Evolutionary conservation across 441 rosid species (phyloP).

Genomic region (Jatropha podagrica): DNA sequence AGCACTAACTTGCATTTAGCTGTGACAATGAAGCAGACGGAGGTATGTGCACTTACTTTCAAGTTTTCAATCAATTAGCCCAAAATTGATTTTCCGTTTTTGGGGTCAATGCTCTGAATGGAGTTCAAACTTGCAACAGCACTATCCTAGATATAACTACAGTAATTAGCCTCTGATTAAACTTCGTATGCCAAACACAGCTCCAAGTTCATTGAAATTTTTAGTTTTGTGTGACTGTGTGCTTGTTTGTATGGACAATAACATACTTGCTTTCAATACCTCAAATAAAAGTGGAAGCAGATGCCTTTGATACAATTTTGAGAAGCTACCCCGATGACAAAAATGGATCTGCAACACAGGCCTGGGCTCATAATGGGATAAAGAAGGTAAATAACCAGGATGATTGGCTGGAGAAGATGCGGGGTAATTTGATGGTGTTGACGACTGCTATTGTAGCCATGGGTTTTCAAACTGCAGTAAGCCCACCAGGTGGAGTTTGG

Average conservation of each 20-base stretch:
- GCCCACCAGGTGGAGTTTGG: neutral
- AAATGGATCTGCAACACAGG: neutral
- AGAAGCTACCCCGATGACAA: neutral
- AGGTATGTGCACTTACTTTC: neutral
- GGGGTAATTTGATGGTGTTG: neutral
- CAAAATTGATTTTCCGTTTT: too few relatives aligned
- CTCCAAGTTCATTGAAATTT: too few relatives aligned
- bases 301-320: neutral
- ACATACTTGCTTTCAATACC: neutral
- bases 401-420: neutral
- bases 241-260: neutral
- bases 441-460: neutral
- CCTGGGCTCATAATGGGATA: neutral
- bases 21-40: neutral
- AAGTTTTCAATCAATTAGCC: too few relatives aligned
- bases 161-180: too few relatives aligned
- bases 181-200: too few relatives aligned
- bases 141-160: too few relatives aligned
- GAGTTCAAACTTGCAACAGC: too few relatives aligned
- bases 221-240: too few relatives aligned
- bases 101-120: too few relatives aligned
- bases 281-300: neutral
- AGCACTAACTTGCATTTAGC: neutral
- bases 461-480: neutral
- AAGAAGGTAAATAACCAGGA: neutral